Conservation (phyloP, 176 grass and related monocot species). For the Rhynchospora pubera region DNA sequence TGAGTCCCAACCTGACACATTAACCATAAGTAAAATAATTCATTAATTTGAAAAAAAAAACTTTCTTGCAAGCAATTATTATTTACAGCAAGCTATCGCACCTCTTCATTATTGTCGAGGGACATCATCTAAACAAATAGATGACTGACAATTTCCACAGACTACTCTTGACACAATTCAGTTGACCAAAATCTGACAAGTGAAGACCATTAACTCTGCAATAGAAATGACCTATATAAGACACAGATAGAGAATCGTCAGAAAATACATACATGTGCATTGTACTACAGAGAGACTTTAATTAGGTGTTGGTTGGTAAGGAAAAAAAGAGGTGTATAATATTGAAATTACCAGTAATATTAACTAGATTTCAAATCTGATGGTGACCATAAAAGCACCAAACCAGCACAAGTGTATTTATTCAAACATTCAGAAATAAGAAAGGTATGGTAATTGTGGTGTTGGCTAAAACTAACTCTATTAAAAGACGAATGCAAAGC, state of each 20-base stretch:
- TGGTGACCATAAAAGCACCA: not conserved
- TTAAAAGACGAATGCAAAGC: not conserved
- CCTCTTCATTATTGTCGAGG: conserved; percentile 18
- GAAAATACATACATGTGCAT: not conserved
- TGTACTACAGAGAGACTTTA: not conserved
- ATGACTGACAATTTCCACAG: not conserved
- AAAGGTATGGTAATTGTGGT: not conserved
- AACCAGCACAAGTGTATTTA: not conserved
- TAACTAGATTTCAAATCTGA: not conserved
- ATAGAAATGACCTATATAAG: not conserved
- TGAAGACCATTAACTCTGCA: conserved; percentile 6
- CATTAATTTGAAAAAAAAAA: not conserved
- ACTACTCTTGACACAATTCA: not conserved
- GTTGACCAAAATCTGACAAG: conserved; percentile 1
- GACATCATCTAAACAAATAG: conserved; percentile 21
- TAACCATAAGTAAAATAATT: not conserved
- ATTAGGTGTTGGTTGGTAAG: not conserved
- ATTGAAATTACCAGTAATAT: not conserved
- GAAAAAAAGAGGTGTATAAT: not conserved
- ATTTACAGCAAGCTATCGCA: not conserved
- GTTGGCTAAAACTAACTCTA: not conserved
- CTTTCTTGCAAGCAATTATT: not conserved
- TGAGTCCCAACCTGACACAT: conserved; percentile 17
- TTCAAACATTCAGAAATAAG: not conserved
- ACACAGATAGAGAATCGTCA: not conserved